Percentiles rank a stretch among this genome's conserved stretches.
Conservation (phyloP, 2,329 filamentous ascomycete genomes). For the Monosporascus ibericus region DNA sequence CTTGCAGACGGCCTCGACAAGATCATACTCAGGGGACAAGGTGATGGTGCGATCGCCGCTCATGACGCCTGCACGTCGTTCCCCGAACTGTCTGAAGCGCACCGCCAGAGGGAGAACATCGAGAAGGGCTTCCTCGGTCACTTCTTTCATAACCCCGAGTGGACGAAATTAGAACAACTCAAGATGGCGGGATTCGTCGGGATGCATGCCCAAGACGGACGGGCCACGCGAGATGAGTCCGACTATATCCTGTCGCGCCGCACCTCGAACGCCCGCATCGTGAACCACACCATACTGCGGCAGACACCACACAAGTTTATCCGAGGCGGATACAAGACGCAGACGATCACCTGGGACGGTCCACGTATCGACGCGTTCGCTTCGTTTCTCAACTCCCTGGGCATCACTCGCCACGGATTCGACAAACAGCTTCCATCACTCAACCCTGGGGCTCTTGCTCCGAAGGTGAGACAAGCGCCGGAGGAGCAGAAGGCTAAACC, state of each 20-base stretch:
- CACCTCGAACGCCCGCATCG: neutral
- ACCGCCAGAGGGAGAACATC: neutral
- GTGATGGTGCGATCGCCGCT: slow-evolving; percentile 13
- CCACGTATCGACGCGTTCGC: slow-evolving; percentile 12
- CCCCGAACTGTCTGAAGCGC: slow-evolving; percentile 2
- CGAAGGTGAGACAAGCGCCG: neutral
- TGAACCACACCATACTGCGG: slow-evolving; percentile 8
- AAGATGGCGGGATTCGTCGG: slow-evolving; percentile 12
- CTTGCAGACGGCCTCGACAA: slow-evolving; percentile 8
- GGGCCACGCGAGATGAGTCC: slow-evolving; percentile 9
- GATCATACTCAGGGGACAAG: slow-evolving; percentile 13
- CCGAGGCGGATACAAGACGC: slow-evolving; percentile 12
- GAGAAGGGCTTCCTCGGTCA: neutral
- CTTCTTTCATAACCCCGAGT: neutral
- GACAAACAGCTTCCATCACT: neutral
- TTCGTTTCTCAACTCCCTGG: slow-evolving; percentile 6
- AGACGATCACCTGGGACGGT: slow-evolving; percentile 9
- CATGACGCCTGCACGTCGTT: slow-evolving; percentile 11
- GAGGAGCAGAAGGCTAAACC: neutral
- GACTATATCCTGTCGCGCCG: slow-evolving; percentile 3
- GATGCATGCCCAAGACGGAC: slow-evolving; percentile 9
- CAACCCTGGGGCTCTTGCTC: neutral
- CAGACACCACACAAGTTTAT: slow-evolving; percentile 17
- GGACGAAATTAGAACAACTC: neutral
- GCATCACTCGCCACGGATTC: neutral